Evolutionary conservation across 2,329 filamentous ascomycete species (phyloP), one percentile per base, ranked within the genome.

Genomic region (Gyromitra esculenta): DNA sequence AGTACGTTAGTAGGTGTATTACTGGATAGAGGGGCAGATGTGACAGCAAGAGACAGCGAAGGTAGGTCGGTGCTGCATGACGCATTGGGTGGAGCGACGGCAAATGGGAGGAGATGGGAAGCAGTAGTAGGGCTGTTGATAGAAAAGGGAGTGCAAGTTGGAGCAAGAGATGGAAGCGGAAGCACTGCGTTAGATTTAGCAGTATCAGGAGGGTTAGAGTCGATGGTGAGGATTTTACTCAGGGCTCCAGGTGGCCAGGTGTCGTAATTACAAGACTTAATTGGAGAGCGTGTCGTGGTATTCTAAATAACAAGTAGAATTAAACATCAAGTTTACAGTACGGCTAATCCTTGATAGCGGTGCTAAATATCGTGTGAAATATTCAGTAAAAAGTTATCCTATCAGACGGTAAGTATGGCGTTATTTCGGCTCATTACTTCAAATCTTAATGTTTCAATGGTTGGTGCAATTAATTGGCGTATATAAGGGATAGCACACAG

Each of bases 141-240:
- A n/a, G 73, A 60, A 56, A 72, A 48, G 57, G 67, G 72, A 15
- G 67, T 73, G 35, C 45, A 77, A 73, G 68, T 68, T 13, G 66
- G 56, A 37, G 41, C 45, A 7, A 73, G 35, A 7, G 76, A 77
- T 75, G 39, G 21, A 13, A 75, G 67, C 69, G 76, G 76, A 48
- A 73, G 67, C 52, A 73, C 66, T 6, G 31, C 67, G 31, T 62
- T 45, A 45, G 68, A 73, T 60, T 63, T 75, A 15, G 76, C 71
- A 25, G 75, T 60, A 57, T 65, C 70, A 50, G 72, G 21, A 50
- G 68, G 76, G 31, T 63, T 63, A 25, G 54, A 48, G 13, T 39
- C 45, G 9, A 66, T 66, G 9, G 31, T 50, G 15, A 37, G 31
- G 2, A 35, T 52, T 9, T 7, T 66, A 15, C 13, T 66, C n/a